A percentile compares a stretch with the other conserved stretches of the same genome.
Evolutionary conservation across 1,139 yeast genomes (phyloP).

Genomic region (Yamadazyma dushanensis): DNA sequence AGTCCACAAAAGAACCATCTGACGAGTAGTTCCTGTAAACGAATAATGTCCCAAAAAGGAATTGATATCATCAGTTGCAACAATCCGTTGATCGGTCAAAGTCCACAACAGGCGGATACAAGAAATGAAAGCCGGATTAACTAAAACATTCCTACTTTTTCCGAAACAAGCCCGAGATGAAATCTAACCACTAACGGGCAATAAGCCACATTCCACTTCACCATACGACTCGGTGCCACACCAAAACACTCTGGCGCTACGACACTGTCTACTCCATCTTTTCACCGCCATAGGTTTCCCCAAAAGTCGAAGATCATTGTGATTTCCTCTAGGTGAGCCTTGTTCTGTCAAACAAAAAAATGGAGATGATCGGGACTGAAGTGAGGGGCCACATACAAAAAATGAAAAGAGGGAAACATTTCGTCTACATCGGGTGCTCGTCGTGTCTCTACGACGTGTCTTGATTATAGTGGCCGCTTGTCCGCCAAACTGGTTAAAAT

Average conservation of each 20-base stretch:
- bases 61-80: slow-evolving; percentile 1
- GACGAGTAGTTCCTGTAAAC: neutral
- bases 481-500: neutral
- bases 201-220: neutral
- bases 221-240: neutral
- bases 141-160: slow-evolving; percentile 3
- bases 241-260: neutral
- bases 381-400: slow-evolving; percentile 1
- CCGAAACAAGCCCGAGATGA: slow-evolving; percentile 4
- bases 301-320: too few species aligned
- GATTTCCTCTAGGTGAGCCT: too few species aligned
- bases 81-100: slow-evolving; percentile 5
- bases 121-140: slow-evolving; percentile 2
- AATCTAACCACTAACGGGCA: neutral
- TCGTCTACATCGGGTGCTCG: too few species aligned
- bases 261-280: too few species aligned
- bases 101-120: neutral
- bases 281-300: too few species aligned
- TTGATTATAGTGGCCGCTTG: slow-evolving; percentile 2
- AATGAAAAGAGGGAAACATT: too few species aligned
- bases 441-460: neutral
- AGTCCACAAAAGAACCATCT: too few species aligned
- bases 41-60: slow-evolving; percentile 1
- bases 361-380: too few species aligned
- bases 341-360: too few species aligned